Percentiles rank a stretch among this genome's conserved stretches.
These are phyloP conservation scores for Phytophthora multivora DNA, from an alignment of 352 stramenopile genomes.

Conservation along the genomic window DNA sequence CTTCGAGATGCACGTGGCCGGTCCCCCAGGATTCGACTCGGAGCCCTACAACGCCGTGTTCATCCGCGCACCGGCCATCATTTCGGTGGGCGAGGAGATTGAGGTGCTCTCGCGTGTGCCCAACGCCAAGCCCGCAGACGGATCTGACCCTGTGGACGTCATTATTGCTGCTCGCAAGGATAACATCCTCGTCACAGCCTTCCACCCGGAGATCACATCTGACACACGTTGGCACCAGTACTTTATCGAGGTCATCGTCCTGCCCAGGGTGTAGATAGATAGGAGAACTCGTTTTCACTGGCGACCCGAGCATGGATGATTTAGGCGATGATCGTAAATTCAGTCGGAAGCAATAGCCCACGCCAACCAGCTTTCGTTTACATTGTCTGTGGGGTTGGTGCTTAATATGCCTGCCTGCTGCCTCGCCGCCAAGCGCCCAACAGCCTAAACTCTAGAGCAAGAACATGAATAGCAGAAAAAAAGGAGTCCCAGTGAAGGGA, in stretches of 20 bases:
- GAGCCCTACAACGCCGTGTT: conserved; percentile 94
- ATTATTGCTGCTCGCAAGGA: conserved; percentile 84
- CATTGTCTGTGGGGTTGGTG: conserved; percentile 18
- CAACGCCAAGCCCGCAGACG: conserved; percentile 67
- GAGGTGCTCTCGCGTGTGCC: conserved; percentile 92
- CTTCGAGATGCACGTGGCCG: conserved; percentile 71
- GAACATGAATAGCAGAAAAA: conserved; percentile 24
- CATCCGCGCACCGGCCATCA: conserved; percentile 96
- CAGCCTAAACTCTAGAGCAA: conserved; percentile 38
- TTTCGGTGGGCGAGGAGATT: conserved; percentile 89
- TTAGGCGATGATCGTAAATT: too few species aligned
- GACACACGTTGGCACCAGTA: conserved; percentile 95
- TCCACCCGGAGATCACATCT: conserved; percentile 96
- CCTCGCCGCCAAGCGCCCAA: conserved; percentile 20
- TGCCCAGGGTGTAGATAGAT: conserved; percentile 47
- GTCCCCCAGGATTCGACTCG: conserved; percentile 55
- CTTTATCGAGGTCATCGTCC: conserved; percentile 86
- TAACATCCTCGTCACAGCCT: conserved; percentile 94
- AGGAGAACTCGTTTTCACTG: too few species aligned
- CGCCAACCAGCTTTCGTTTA: conserved; percentile 33
- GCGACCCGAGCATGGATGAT: too few species aligned
- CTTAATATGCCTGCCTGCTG: conserved; percentile 20
- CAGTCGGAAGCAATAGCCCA: conserved; percentile 7
- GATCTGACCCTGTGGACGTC: conserved; percentile 79
- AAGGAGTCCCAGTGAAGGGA: conserved; percentile 7